Evolutionary conservation across 2,329 filamentous ascomycete species (phyloP).

Genomic region (Alternaria solani): DNA sequence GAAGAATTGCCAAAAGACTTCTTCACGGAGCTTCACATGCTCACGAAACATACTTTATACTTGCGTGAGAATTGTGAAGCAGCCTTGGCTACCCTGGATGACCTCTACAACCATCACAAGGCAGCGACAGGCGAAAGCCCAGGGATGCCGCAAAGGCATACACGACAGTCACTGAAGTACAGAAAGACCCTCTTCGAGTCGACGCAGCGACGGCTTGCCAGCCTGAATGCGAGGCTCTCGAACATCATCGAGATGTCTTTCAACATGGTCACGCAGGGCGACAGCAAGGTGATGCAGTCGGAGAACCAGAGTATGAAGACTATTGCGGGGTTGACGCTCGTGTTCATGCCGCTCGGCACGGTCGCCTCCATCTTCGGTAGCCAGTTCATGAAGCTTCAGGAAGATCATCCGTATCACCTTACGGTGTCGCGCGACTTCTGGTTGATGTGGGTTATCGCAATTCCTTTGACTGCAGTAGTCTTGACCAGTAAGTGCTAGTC

Average conservation of each 20-base stretch:
- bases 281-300: slow-evolving; percentile 47
- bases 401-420: slow-evolving; percentile 28
- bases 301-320: slow-evolving; percentile 57
- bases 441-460: slow-evolving; percentile 40
- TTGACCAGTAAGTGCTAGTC: slow-evolving; percentile 5
- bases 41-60: slow-evolving; percentile 52
- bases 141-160: slow-evolving; percentile 16
- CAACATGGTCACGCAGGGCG: slow-evolving; percentile 52
- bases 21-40: slow-evolving; percentile 46
- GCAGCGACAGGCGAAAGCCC: slow-evolving; percentile 6
- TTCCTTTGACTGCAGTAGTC: slow-evolving; percentile 34
- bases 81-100: slow-evolving; percentile 36
- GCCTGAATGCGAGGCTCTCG: slow-evolving; percentile 48
- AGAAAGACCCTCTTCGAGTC: slow-evolving; percentile 45
- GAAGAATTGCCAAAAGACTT: slow-evolving; percentile 29
- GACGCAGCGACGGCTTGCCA: slow-evolving; percentile 44
- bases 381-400: slow-evolving; percentile 38
- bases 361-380: slow-evolving; percentile 42
- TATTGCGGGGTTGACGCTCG: slow-evolving; percentile 55
- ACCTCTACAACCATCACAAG: slow-evolving; percentile 33
- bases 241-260: slow-evolving; percentile 53
- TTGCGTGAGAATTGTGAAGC: slow-evolving; percentile 49
- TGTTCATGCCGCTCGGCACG: slow-evolving; percentile 55
- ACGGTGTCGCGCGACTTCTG: slow-evolving; percentile 42
- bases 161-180: slow-evolving; percentile 38